phyloP scores from a whole-genome alignment of 208 protist genomes.

The Balamuthia mandrillaris region DNA sequence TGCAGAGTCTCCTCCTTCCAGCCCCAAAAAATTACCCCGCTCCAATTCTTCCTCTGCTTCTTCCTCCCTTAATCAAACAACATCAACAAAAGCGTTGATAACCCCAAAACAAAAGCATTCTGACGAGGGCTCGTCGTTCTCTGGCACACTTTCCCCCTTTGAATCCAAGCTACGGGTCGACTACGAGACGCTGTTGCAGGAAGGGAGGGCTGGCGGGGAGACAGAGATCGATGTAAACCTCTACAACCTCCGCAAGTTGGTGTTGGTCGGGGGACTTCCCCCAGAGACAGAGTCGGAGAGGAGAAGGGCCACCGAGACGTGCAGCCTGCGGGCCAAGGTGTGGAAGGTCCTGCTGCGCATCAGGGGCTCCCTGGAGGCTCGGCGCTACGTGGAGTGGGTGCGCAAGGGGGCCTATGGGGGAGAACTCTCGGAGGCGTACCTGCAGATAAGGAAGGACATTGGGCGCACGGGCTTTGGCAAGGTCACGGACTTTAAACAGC shows the following conservation, averaged over 20 bases:
- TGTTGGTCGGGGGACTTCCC: conserved; percentile 53
- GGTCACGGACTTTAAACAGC: conserved; percentile 47
- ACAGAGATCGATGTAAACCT: conserved; percentile 35
- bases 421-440: conserved; percentile 30
- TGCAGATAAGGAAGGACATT: conserved; percentile 52
- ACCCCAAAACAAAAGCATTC: too few species aligned
- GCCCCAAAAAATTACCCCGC: too few species aligned
- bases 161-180: background rate
- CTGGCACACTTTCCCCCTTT: too few species aligned
- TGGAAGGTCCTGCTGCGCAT: conserved; percentile 71
- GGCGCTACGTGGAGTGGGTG: conserved; percentile 55
- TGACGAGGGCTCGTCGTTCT: too few species aligned
- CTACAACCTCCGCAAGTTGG: conserved; percentile 36
- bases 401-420: conserved; percentile 26
- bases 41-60: too few species aligned
- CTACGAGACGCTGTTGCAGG: background rate
- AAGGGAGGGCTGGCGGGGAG: background rate
- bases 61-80: too few species aligned
- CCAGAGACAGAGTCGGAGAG: conserved; percentile 35
- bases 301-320: background rate
- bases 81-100: too few species aligned
- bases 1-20: too few species aligned
- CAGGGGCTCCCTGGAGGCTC: conserved; percentile 26
- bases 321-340: conserved; percentile 57
- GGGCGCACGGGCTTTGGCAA: conserved; percentile 54